Base-by-base conservation (phyloP, 495 filamentous ascomycete genomes). In the Trichoderma asperelloides region DNA sequence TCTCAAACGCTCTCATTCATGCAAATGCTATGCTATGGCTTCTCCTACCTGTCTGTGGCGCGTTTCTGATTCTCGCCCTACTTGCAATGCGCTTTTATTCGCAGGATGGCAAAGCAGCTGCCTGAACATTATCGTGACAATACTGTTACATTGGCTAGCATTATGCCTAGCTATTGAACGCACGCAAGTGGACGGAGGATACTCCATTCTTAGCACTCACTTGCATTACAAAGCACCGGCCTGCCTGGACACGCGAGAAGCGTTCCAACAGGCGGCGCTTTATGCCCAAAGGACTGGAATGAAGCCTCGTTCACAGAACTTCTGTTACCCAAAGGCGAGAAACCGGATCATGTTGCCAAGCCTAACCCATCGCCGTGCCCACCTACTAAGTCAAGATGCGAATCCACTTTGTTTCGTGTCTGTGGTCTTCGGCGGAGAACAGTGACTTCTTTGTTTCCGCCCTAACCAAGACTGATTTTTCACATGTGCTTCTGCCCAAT, bases 351-450 rank as follows among this genome's bases (percentile, higher is more conserved):
- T 60, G 27, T 9, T 30, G 27, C 55, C 55, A 60, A 60, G 23
- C 55, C 55, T 3, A 60, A 60, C 2, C 55, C 55, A 28, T 60
- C 47, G 47, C 18, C 47, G 47, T 28, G 55, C 27, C 55, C 55
- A 60, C 27, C 55, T n/a, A 60, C 55, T 30, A 60, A 60, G 12
- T 60, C 23, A 60, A 60, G 55, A 60, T 27, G 27, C 23, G 55
- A 27, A 60, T 28, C 55, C 55, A 60, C 55, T 30, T 11, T 60
- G 55, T 60, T 60, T 60, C 55, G 55, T 60, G 55, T 60, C 27
- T 60, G 55, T 60, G 27, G 55, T 30, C 55, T 60, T 25, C 16
- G 55, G 55, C 55, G 55, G 23, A 60, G 27, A 27, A 25, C 55
- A 28, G 2, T 28, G 21, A 60, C 55, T 60, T 60, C 25, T 60